Base-by-base conservation (phyloP, 345 rosid species). In the Erucastrum elatum region DNA sequence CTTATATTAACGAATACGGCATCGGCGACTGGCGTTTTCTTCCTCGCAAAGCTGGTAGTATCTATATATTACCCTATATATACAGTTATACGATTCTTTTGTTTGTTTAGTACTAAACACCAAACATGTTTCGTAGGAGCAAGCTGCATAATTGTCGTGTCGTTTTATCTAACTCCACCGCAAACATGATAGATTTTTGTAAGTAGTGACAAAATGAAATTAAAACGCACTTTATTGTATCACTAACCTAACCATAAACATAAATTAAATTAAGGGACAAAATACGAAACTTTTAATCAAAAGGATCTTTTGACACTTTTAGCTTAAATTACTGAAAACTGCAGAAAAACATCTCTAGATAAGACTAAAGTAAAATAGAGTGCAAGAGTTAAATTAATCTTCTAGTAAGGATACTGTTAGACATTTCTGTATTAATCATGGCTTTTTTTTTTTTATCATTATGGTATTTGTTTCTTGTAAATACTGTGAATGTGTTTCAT, bases 21-120 rank as follows among this genome's bases (percentile, higher is more conserved):
- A 76, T 66, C 53, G 91, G 87, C 74, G 87, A 87, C 29, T 93
- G 98, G 98, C 86, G 88, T 49, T 79, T 84, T 10, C 89, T 91
- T 41, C 91, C 96, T 1, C 78, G 74, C 64, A 83, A 60, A 66
- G 97, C 97, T n/a, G 98, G 98, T 66, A 51, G 1, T 58, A 58
- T 49, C 21, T 16, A 6, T 58, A 60, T 60, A 2, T 59, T 56
- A 35, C 51, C 39, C 51, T 21, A 37, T 37, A 51, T 21, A 37
- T 37, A 51, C 17, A 51, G 7, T 4, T 41, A 25, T 12, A 11
- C 12, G 11, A 46, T 46, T 51, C 0, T 51, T 29, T 15, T 8
- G 4, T 68, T 7, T 68, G 6, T 4, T 64, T 61, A 31, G 12
- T n/a, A 8, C 67, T 35, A 16, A 64, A 64, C 35, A 64, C 27